Evolutionary conservation across 352 stramenopile species (phyloP), one percentile per base, ranked within the genome.

Genomic region (Saprolegnia parasitica): DNA sequence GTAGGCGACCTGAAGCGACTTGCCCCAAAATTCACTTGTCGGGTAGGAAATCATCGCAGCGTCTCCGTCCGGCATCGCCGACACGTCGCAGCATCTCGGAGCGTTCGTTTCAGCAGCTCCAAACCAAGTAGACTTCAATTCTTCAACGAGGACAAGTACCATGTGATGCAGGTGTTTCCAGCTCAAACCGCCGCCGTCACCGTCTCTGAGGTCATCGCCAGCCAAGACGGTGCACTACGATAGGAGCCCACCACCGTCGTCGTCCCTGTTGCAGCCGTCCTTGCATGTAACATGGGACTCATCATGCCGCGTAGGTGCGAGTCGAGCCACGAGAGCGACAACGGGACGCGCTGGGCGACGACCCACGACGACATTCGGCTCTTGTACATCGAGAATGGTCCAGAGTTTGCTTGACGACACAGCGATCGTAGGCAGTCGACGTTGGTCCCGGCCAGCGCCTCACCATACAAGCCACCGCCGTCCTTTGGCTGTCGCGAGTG

Each of bases 401-500:
- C n/a, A n/a, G n/a, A n/a, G n/a, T n/a, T n/a, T n/a, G n/a, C n/a
- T n/a, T n/a, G n/a, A n/a, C n/a, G n/a, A n/a, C n/a, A n/a, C n/a
- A n/a, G n/a, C n/a, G n/a, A n/a, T n/a, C n/a, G n/a, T 15, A 46
- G 39, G 39, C 39, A 46, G 39, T 8, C 39, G 15, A 8, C 39
- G 39, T 15, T 46, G 39, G n/a, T 46, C 39, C 39, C 39, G 8
- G 15, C 8, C 39, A 46, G 39, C 8, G 39, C 15, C 39, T 29
- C n/a, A 21, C 63, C 8, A 16, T 8, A 23, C 4, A 21, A 1
- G 35, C 26, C 63, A 15, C 29, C 63, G 21, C 54, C 45, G 40
- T 23, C 63, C 20, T 61, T 70, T 58, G 63, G 63, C 13, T 70
- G 63, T 42, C 49, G 54, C 13, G 63, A 70, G 32, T 70, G 63